Evolutionary conservation across 371 early-diverging fungal genomes (phyloP).

Genomic region (Lichtheimia corymbifera): DNA sequence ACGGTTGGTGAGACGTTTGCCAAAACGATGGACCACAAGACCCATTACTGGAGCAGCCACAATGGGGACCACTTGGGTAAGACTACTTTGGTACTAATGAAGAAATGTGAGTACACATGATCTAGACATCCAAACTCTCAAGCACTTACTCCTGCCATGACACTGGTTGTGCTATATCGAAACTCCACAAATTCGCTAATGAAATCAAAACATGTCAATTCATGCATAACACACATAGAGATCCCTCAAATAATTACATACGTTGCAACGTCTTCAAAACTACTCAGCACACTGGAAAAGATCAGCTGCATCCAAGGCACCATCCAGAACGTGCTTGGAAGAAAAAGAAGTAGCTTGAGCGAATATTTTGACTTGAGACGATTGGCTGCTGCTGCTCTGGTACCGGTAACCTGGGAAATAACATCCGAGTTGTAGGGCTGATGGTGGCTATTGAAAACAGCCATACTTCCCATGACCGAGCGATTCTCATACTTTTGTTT

Average conservation of each 20-base stretch:
- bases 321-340: slow-evolving; percentile 49
- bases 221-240: not conserved
- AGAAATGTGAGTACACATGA: not conserved
- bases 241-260: slow-evolving; percentile 13
- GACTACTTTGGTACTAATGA: slow-evolving; percentile 54
- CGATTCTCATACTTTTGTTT: slow-evolving; percentile 13
- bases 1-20: slow-evolving; percentile 41
- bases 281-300: slow-evolving; percentile 48
- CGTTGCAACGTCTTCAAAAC: slow-evolving; percentile 52
- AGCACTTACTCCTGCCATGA: slow-evolving; percentile 47
- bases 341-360: slow-evolving; percentile 20
- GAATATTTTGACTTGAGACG: slow-evolving; percentile 21
- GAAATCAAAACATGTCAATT: not conserved
- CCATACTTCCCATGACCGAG: too few relatives aligned
- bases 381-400: not conserved
- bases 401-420: not conserved
- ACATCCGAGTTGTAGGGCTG: slow-evolving; percentile 2
- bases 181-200: slow-evolving; percentile 48
- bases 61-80: slow-evolving; percentile 56
- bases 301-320: slow-evolving; percentile 41
- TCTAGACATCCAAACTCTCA: not conserved
- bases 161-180: slow-evolving; percentile 35
- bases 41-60: slow-evolving; percentile 55
- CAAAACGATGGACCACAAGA: slow-evolving; percentile 51
- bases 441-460: not conserved